phyloP scores from a whole-genome alignment of 2,329 filamentous ascomycete species.

The Shiraia bambusicola region DNA sequence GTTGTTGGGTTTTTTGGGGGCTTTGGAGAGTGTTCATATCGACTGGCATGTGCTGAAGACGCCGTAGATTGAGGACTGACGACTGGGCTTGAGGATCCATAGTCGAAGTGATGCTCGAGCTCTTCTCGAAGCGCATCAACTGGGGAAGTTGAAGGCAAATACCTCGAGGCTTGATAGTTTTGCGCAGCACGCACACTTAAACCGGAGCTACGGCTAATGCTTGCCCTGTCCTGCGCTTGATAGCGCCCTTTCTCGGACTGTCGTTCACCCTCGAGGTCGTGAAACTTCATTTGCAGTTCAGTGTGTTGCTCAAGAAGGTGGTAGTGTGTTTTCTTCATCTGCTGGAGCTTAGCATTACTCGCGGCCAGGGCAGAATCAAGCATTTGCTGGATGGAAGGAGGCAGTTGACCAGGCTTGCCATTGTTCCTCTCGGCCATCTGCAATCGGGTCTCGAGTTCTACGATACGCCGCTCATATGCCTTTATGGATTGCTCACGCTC shows the following conservation, averaged over 20 bases:
- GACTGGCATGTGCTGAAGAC: constrained; percentile 27
- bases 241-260: constrained; percentile 31
- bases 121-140: constrained; percentile 22
- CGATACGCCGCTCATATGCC: constrained; percentile 52
- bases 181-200: constrained; percentile 24
- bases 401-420: constrained; percentile 36
- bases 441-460: constrained; percentile 47
- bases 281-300: constrained; percentile 51
- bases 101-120: constrained; percentile 33
- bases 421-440: constrained; percentile 27
- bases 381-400: constrained; percentile 48
- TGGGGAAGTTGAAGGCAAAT: constrained; percentile 27
- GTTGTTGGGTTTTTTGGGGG: constrained; percentile 23
- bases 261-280: constrained; percentile 43
- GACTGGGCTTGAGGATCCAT: constrained; percentile 31
- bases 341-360: constrained; percentile 50
- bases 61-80: constrained; percentile 21
- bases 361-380: constrained; percentile 53
- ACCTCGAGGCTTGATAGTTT: constrained; percentile 20
- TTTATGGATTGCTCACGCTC: constrained; percentile 52
- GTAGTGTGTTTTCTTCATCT: constrained; percentile 56
- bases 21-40: constrained; percentile 32
- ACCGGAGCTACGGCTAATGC: constrained; percentile 32
- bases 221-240: constrained; percentile 18
- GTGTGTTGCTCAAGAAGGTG: constrained; percentile 54